Evolutionary conservation across 345 rosid species (phyloP), one percentile per base, ranked within the genome.

Genomic region (Bretschneidera sinensis): DNA sequence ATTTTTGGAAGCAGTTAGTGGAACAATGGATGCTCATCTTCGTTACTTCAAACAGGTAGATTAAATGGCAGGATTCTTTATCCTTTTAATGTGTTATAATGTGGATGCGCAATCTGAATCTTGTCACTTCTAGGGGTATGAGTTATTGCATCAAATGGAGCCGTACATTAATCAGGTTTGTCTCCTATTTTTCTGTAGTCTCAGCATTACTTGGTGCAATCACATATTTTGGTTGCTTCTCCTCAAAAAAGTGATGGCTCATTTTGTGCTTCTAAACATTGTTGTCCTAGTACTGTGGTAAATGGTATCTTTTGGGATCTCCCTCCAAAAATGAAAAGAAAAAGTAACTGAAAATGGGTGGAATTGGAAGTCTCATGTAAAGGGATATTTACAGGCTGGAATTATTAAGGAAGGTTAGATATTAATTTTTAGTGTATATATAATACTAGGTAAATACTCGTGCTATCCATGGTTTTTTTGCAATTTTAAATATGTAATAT

Each of bases 21-120:
- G 99, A 49, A 94, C 99, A 0, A 94, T 94, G 99, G 99, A 94
- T 81, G 99, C 99, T 5, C 99, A 90, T 79, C 97, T 94, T 73
- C 89, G 95, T 54, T 90, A 94, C 81, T 94, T 90, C 69, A 94
- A 90, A 76, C 97, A 94, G 77, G 99, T 84, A 70, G 21, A 51
- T 65, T 35, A 62, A 39, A 45, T 51, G 57, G 20, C 17, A n/a
- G 20, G 20, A 56, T 28, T 52, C 55, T 50, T 28, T 57, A 54
- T 58, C 63, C 70, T 71, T 54, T 52, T 47, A 48, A 23, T 21
- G 5, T 55, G 55, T 72, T 50, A 20, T 52, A 13, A 48, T 24
- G 31, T 74, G 58, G 65, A 28, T 73, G 48, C 67, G 57, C 54
- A 75, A 45, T 67, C 48, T 48, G 47, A 73, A 13, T 25, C 22